phyloP scores from a whole-genome alignment of 2,329 filamentous ascomycete species.

The Cercospora janseana region DNA sequence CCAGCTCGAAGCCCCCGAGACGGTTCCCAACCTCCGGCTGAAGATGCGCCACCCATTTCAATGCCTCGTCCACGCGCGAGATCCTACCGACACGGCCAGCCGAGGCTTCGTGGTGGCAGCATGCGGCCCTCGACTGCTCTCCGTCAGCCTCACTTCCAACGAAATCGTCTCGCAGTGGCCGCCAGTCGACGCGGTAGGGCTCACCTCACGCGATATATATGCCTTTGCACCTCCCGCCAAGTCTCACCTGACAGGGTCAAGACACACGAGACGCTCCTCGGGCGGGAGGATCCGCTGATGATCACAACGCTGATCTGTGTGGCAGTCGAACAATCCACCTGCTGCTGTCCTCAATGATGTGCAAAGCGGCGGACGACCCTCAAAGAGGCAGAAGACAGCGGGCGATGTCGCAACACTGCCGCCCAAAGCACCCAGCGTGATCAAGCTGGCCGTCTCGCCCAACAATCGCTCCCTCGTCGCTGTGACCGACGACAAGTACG shows the following conservation, averaged over 20 bases:
- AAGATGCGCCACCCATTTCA: constrained; percentile 45
- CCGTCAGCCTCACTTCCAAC: constrained; percentile 61
- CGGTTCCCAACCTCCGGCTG: not conserved
- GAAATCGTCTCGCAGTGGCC: constrained; percentile 62
- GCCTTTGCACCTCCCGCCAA: not conserved
- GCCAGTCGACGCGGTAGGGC: constrained; percentile 23
- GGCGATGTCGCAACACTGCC: constrained; percentile 39
- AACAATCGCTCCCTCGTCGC: constrained; percentile 69
- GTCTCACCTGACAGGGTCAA: too few species aligned
- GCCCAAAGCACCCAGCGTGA: constrained; percentile 59
- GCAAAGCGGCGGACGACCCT: constrained; percentile 27
- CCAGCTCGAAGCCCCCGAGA: not conserved
- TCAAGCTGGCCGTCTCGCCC: constrained; percentile 62
- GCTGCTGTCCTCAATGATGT: constrained; percentile 15
- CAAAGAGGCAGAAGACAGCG: constrained; percentile 35
- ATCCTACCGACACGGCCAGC: constrained; percentile 15
- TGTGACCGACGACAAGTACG: constrained; percentile 85
- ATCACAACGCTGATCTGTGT: too few species aligned
- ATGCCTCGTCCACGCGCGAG: constrained; percentile 36
- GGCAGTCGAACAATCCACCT: not conserved
- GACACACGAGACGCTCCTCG: too few species aligned
- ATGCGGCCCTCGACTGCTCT: constrained; percentile 68
- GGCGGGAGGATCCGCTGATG: too few species aligned
- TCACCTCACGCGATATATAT: not conserved
- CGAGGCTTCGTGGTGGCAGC: constrained; percentile 66